Percentiles rank a stretch among this genome's conserved stretches.
Evolutionary conservation across 2,329 filamentous ascomycete genomes (phyloP).

Genomic region (Talaromyces sp.): DNA sequence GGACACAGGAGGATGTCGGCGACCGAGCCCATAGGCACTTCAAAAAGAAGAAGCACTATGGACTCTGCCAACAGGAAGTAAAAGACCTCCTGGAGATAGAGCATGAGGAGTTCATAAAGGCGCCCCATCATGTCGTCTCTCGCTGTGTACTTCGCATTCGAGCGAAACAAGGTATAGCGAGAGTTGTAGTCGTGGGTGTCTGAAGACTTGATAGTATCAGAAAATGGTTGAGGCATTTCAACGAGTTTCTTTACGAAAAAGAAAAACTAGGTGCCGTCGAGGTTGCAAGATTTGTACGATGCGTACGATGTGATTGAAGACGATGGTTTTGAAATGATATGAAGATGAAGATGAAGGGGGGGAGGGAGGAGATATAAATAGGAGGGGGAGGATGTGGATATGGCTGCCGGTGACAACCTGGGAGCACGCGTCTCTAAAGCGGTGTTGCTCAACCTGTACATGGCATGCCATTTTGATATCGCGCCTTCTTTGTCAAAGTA

Average conservation of each 20-base stretch:
- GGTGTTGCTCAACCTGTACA: neutral
- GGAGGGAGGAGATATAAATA: neutral
- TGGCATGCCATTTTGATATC: neutral
- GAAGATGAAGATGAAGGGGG: neutral
- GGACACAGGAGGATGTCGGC: slow-evolving; percentile 1
- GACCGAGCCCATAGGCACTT: neutral
- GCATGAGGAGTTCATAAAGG: neutral
- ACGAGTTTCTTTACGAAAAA: neutral
- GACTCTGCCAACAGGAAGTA: neutral
- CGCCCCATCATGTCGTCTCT: neutral
- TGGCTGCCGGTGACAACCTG: neutral
- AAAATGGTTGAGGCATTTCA: neutral
- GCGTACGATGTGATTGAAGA: neutral
- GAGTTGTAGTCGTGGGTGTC: neutral
- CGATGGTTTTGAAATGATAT: neutral
- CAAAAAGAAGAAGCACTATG: neutral
- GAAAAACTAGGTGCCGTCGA: neutral
- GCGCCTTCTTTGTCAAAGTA: neutral
- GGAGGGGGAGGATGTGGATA: neutral
- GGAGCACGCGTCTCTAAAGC: neutral
- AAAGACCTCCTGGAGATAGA: neutral
- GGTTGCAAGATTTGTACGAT: neutral
- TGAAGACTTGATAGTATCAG: neutral
- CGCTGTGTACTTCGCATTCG: neutral
- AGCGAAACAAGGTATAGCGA: neutral